A percentile compares a stretch with the other conserved stretches of the same genome.
phyloP scores from a whole-genome alignment of 129 eudicot species.

The Escallonia rubra region DNA sequence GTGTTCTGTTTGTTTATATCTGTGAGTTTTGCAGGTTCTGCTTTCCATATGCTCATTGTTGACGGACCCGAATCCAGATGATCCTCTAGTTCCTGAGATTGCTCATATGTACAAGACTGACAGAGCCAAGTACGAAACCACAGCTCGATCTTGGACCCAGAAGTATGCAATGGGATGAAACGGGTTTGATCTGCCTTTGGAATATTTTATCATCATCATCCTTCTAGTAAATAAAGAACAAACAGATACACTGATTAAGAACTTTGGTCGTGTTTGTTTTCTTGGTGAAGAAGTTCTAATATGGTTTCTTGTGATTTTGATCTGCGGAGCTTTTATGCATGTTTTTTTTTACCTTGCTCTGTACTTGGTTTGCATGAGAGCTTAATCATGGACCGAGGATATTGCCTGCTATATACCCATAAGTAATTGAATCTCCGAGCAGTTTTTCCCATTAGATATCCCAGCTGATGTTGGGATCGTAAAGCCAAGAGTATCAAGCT shows the following conservation, averaged over 20 bases:
- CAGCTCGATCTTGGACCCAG: slow-evolving; percentile 92
- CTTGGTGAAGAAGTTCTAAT: slow-evolving; percentile 2
- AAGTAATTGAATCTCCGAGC: too few relatives aligned
- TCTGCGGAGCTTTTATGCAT: not conserved
- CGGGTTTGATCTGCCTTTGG: not conserved
- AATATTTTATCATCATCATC: not conserved
- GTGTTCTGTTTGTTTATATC: not conserved
- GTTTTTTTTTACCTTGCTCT: not conserved
- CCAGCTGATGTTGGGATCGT: too few relatives aligned
- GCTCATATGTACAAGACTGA: slow-evolving; percentile 86
- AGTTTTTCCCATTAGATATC: too few relatives aligned
- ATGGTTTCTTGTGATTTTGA: not conserved
- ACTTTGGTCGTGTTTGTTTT: slow-evolving; percentile 1
- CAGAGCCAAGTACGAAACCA: slow-evolving; percentile 63
- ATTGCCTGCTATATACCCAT: too few relatives aligned
- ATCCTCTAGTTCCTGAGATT: slow-evolving; percentile 88
- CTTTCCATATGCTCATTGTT: slow-evolving; percentile 77
- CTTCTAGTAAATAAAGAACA: slow-evolving; percentile 8
- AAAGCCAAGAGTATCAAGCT: too few relatives aligned
- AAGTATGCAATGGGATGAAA: slow-evolving; percentile 78
- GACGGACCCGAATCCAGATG: slow-evolving; percentile 88
- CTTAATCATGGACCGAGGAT: too few relatives aligned
- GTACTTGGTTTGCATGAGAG: not conserved
- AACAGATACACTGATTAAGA: not conserved
- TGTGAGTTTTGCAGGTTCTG: slow-evolving; percentile 45